These are phyloP conservation scores for Mimosa bimucronata DNA, from an alignment of 306 rosid genomes.

Conservation along the genomic window DNA sequence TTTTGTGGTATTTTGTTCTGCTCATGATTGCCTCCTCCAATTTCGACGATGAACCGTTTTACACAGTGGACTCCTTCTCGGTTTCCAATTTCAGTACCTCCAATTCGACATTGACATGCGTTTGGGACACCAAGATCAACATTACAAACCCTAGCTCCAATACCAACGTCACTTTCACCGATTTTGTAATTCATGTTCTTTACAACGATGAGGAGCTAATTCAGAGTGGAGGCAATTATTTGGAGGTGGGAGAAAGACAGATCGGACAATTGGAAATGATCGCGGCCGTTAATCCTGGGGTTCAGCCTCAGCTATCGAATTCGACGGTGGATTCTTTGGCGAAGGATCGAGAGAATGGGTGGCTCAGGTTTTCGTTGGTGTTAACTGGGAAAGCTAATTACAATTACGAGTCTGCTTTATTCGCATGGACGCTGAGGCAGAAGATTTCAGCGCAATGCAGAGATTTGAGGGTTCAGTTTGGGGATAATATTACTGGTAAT, in stretches of 20 bases:
- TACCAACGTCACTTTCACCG: background rate
- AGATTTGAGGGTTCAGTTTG: slow-evolving; percentile 50
- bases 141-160: slow-evolving; percentile 44
- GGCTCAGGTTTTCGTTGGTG: slow-evolving; percentile 25
- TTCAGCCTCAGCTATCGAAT: background rate
- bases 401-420: background rate
- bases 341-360: slow-evolving; percentile 5
- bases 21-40: background rate
- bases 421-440: background rate
- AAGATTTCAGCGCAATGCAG: slow-evolving; percentile 38
- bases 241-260: slow-evolving; percentile 25
- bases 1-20: background rate
- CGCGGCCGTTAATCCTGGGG: background rate
- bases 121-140: slow-evolving; percentile 44
- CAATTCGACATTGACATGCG: slow-evolving; percentile 22
- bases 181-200: slow-evolving; percentile 33
- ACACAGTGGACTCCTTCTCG: slow-evolving; percentile 38
- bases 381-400: slow-evolving; percentile 12
- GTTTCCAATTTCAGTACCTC: slow-evolving; percentile 45
- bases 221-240: slow-evolving; percentile 7
- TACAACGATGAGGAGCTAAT: slow-evolving; percentile 22
- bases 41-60: slow-evolving; percentile 15
- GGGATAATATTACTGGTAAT: background rate
- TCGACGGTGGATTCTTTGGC: slow-evolving; percentile 4
- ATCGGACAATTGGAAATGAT: slow-evolving; percentile 8